A percentile compares a stretch with the other conserved stretches of the same genome.
Conservation (phyloP, 129 eudicot genomes). For the Smallanthus sonchifolius region DNA sequence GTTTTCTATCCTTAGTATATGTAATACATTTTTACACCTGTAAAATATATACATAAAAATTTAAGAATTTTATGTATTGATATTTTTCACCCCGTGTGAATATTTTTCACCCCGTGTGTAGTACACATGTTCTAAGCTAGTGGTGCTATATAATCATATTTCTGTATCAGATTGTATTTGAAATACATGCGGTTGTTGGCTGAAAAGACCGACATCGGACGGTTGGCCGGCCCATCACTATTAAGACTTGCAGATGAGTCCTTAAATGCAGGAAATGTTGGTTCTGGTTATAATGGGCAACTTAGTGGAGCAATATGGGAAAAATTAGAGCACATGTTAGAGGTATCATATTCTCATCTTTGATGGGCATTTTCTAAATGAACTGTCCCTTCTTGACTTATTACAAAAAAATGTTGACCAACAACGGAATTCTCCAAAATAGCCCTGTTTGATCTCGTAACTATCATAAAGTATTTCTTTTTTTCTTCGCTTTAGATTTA, state of each 20-base stretch:
- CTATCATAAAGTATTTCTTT: no score
- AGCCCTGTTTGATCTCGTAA: no score
- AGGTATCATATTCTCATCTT: slow-evolving; percentile 42
- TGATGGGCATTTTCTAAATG: background rate
- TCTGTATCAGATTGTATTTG: slow-evolving; percentile 61
- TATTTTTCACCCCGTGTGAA: no score
- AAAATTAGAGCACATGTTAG: slow-evolving; percentile 52
- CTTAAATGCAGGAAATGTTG: slow-evolving; percentile 33
- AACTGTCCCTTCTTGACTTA: background rate
- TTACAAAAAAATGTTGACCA: background rate
- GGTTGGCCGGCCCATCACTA: slow-evolving; percentile 81
- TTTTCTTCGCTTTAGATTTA: no score
- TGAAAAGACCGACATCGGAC: slow-evolving; percentile 87
- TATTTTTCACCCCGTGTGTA: no score
- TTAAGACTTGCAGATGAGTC: slow-evolving; percentile 77
- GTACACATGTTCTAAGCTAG: no score
- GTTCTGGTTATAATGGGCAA: slow-evolving; percentile 47
- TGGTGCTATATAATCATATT: background rate
- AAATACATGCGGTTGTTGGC: slow-evolving; percentile 69
- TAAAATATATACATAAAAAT: no score
- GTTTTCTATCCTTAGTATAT: no score
- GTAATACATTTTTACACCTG: no score
- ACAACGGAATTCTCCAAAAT: background rate
- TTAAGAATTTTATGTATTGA: no score
- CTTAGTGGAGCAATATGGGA: slow-evolving; percentile 88